Evolutionary conservation across 805 yeast species (phyloP).

Genomic region (Sugiyamaella valdiviana): DNA sequence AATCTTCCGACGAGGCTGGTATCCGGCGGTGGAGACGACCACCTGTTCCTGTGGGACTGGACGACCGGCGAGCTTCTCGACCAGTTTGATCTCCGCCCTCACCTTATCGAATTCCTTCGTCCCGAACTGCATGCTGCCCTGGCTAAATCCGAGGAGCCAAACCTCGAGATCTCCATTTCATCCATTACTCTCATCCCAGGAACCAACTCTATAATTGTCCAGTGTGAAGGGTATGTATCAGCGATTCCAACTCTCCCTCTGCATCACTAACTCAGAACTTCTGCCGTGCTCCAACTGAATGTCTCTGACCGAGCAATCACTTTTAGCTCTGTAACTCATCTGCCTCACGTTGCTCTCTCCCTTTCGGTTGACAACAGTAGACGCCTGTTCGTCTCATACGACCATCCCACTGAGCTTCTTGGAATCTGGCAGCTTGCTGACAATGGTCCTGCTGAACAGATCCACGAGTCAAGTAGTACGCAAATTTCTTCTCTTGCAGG

Average conservation of each 20-base stretch:
- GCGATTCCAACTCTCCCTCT: not conserved
- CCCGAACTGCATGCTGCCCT: constrained; percentile 27
- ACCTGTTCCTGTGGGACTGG: constrained; percentile 77
- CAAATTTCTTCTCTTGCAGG: not conserved
- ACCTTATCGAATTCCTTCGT: constrained; percentile 41
- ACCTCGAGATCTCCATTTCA: not conserved
- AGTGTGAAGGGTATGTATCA: constrained; percentile 19
- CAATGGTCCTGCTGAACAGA: constrained; percentile 22
- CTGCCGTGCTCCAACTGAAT: constrained; percentile 22
- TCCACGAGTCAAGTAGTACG: constrained; percentile 6
- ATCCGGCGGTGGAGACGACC: constrained; percentile 90
- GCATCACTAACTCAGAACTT: constrained; percentile 19
- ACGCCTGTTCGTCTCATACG: constrained; percentile 8
- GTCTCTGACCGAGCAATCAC: constrained; percentile 20
- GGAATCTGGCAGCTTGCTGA: constrained; percentile 16
- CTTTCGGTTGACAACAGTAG: constrained; percentile 15
- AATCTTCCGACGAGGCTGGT: constrained; percentile 49
- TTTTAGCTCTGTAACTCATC: constrained; percentile 25
- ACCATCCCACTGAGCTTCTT: constrained; percentile 18
- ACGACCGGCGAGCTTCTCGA: constrained; percentile 42
- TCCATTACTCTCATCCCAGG: not conserved
- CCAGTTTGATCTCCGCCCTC: constrained; percentile 43
- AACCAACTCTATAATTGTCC: constrained; percentile 21
- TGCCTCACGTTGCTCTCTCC: constrained; percentile 22
- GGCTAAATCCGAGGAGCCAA: constrained; percentile 3